Evolutionary conservation across 169 alveolate species (phyloP), one percentile per base, ranked within the genome.

Genomic region (Cryptosporidium ubiquitum): DNA sequence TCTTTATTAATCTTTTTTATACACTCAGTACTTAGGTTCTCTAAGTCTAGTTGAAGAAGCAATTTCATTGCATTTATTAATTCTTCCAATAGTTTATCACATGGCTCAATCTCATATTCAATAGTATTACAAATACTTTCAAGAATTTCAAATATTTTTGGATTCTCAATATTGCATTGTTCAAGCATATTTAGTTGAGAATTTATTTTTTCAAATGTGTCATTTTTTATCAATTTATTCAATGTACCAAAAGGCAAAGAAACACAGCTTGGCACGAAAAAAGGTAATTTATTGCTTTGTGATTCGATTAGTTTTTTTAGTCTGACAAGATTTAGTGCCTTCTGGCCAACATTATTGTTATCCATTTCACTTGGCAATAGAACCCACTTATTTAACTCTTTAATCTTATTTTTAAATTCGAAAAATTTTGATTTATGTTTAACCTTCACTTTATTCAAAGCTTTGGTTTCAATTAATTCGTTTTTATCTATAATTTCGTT

Each of bases 51-150:
- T 29, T 35, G 20, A 39, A 57, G 37, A n/a, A 79, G 74, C 26
- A 39, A 86, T 69, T 51, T 70, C 70, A 70, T 86, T 68, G 75
- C 93, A 68, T 68, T 92, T 60, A 60, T 55, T 5, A 70, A 58
- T n/a, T 60, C 84, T 16, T 74, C 79, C 49, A 93, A 61, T 70
- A 91, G 73, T 26, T 92, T 84, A 20, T 84, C 85, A 49, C 70
- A 51, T 66, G 91, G 84, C 18, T 84, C 75, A 4, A 92, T 70
- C 61, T 93, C 91, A 52, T 91, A 85, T 16, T 86, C 68, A 52
- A 91, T 86, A 5, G n/a, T 61, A 29, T 40, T 5, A 20, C 79
- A 61, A 39, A 79, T 40, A 1, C 12, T 31, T 31, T 52, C 35
- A 20, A 73, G 52, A n/a, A 51, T 33, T 29, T 40, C 35, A 14